Percentiles rank a stretch among this genome's conserved stretches.
phyloP scores from a whole-genome alignment of 768 basidiomycete species.

The Mycena chlorophos region DNA sequence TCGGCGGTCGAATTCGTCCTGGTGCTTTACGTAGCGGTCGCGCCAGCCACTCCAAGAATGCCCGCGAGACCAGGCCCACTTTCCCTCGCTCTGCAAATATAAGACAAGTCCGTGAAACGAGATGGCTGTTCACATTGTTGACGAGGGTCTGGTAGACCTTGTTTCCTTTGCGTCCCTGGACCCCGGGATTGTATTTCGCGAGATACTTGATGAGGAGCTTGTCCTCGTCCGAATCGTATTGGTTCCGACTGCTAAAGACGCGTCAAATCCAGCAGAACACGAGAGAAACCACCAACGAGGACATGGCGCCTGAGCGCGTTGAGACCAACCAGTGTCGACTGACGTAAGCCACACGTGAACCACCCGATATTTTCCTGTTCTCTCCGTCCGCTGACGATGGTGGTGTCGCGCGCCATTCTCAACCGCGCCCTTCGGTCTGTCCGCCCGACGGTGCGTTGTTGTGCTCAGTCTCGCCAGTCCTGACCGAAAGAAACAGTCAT shows the following conservation, averaged over 20 bases:
- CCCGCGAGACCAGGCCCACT: conserved; percentile 52
- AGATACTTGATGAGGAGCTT: conserved; percentile 45
- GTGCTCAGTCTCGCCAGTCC: background rate
- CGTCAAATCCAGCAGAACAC: background rate
- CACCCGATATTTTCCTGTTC: conserved; percentile 12
- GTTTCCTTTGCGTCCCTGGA: conserved; percentile 46
- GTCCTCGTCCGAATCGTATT: conserved; percentile 44
- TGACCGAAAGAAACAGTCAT: conserved; percentile 41
- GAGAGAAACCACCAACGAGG: background rate
- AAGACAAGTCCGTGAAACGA: background rate
- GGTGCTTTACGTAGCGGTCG: conserved; percentile 54
- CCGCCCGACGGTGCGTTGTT: conserved; percentile 38
- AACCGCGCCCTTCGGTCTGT: conserved; percentile 30
- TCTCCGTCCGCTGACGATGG: conserved; percentile 1
- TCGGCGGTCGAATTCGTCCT: conserved; percentile 38
- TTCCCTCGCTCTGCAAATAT: conserved; percentile 32
- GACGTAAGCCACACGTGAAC: background rate
- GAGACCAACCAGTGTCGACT: background rate
- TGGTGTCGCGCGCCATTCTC: conserved; percentile 34
- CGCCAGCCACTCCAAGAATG: conserved; percentile 69
- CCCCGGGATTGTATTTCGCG: conserved; percentile 45
- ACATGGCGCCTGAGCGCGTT: background rate
- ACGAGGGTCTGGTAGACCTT: conserved; percentile 43
- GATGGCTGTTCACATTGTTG: conserved; percentile 44
- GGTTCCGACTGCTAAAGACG: conserved; percentile 16